These are phyloP conservation scores for Aristolochia contorta DNA, from an alignment of 164 flowering plant genomes.

Conservation along the genomic window DNA sequence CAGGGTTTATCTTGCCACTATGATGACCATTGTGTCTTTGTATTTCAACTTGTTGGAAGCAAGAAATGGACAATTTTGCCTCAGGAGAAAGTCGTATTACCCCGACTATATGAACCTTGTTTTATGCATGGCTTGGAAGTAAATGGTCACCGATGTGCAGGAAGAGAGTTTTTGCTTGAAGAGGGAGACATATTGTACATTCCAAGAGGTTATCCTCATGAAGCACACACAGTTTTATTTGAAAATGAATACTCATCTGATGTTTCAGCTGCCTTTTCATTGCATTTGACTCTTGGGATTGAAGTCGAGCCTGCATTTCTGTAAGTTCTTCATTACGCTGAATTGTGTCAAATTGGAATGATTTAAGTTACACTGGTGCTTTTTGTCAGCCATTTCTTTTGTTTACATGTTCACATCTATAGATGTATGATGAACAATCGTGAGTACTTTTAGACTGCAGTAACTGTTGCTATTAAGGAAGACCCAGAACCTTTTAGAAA, in stretches of 20 bases:
- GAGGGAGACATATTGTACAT: slow-evolving; percentile 76
- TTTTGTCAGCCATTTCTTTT: neutral
- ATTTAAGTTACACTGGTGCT: no score
- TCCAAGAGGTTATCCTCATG: slow-evolving; percentile 75
- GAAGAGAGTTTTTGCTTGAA: slow-evolving; percentile 30
- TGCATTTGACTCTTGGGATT: slow-evolving; percentile 67
- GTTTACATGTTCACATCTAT: no score
- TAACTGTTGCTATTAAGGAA: no score
- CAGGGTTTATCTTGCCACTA: slow-evolving; percentile 71
- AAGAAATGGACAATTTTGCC: slow-evolving; percentile 49
- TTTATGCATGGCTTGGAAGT: slow-evolving; percentile 11
- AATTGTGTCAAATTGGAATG: neutral
- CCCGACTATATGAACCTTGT: slow-evolving; percentile 57
- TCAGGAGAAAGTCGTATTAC: slow-evolving; percentile 27
- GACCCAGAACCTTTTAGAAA: no score
- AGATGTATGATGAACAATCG: no score
- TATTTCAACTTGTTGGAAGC: slow-evolving; percentile 56
- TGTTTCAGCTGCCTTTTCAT: slow-evolving; percentile 31
- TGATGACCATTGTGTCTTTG: slow-evolving; percentile 84
- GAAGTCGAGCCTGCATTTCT: slow-evolving; percentile 82
- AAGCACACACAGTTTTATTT: slow-evolving; percentile 41
- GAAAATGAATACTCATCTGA: slow-evolving; percentile 10
- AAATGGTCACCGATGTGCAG: slow-evolving; percentile 11
- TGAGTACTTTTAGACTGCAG: no score
- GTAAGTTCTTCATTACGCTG: slow-evolving; percentile 36